Base-by-base conservation (phyloP, 495 filamentous ascomycete species). In the Hypoxylon lienhwacheense region DNA sequence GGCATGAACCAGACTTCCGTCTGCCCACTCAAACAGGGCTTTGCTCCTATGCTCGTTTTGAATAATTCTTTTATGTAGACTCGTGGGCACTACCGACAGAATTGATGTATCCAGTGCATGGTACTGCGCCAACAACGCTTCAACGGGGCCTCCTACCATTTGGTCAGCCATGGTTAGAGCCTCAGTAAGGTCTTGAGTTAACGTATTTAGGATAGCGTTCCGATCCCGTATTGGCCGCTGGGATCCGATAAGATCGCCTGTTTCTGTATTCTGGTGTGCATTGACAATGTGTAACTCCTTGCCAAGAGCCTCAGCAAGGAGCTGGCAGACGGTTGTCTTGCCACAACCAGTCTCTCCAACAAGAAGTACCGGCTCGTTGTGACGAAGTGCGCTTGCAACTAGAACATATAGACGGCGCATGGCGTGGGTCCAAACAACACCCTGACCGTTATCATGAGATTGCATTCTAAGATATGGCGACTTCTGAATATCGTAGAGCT, bases 321-420 rank as follows among this genome's bases (percentile, higher is more conserved):
- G 81, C 69, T 99, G 95, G 56, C 90, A 95, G 14, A 97, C 87
- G 5, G 90, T 95, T 1, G 95, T 99, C 73, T 99, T 99, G 21
- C 95, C 95, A 61, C 91, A 96, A 1, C 95, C 95, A 34, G 95
- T 99, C 63, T 97, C 95, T 52, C 95, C 95, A 29, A 99, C 89
- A 7, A 99, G 75, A 32, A 99, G 74, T 10, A 97, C 86, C 1
- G 95, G 95, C 71, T 99, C 95, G 55, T 96, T 90, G 62, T 96
- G 92, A 10, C 82, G 81, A 43, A 97, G 70, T 2, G 95, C 93
- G 46, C 86, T 81, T 11, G 85, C 84, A 26, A 97, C 89, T 10
- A 99, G 71, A 8, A 93, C 80, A 67, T 88, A 96, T 7, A 97
- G 77, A 22, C 95, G 81, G 2, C 89, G 85, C 91, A 97, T 99